Base-by-base conservation (phyloP, 306 rosid species). In the Crataegus laevigata region DNA sequence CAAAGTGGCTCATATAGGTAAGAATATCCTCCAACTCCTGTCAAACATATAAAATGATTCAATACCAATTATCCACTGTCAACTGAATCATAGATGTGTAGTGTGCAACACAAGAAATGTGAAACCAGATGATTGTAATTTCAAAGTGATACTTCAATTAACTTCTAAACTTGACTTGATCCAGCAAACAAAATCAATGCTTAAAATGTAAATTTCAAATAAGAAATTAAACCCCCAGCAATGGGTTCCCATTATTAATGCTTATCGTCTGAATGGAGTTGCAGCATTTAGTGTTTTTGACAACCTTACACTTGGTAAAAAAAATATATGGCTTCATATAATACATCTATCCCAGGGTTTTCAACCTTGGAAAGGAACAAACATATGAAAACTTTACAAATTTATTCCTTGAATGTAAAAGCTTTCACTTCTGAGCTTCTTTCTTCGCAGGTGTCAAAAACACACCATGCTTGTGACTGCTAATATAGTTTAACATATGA, bases 1-100 rank as follows among this genome's bases (percentile, higher is more conserved):
- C 99, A 96, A 72, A 96, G 98, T 1, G 99, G 99, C 84, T 96
- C 99, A 36, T 96, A 92, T 85, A 96, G 84, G 89, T 96, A 96
- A 64, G 99, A 96, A 81, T 96, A 96, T 68, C 99, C 99, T 75
- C 99, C 99, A 58, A 83, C 87, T 72, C 99, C 99, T 94, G 94
- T 43, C 66, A 57, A 83, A 78, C 40, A 45, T 30, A 84, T 45
- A 78, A 79, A 63, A 69, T 65, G 65, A 79, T 75, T 83, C 71
- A 83, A 83, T 52, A 45, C 55, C 68, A 60, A 22, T 63, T 4
- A 71, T 62, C 63, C 13, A 38, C 18, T 54, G 28, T 68, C 21
- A 29, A 62, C 21, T 4, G 12, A 62, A 29, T 62, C 38, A 29
- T 18, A 62, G 32, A 62, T 62, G 11, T 62, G 38, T 28, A 36